These are phyloP conservation scores for Microdochium trichocladiopsis DNA, from an alignment of 2,329 filamentous ascomycete species.

Conservation along the genomic window DNA sequence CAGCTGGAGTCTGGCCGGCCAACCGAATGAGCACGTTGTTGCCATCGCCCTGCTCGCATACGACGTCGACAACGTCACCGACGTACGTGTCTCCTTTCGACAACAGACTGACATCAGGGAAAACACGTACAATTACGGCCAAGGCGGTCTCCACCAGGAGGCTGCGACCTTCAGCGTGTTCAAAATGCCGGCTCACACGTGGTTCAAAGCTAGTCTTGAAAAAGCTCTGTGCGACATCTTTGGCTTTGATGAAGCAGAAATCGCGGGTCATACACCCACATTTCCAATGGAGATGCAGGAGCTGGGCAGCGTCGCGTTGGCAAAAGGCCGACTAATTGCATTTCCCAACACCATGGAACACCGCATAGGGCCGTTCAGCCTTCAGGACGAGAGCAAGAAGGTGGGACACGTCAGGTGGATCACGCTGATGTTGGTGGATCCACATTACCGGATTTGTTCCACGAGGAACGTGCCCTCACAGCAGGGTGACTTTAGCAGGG, in stretches of 20 bases:
- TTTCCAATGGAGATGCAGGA: slow-evolving; percentile 1
- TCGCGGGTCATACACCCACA: not conserved
- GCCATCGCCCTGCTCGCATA: slow-evolving; percentile 19
- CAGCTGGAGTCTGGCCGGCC: slow-evolving; percentile 2
- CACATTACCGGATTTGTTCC: slow-evolving; percentile 9
- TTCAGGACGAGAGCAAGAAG: slow-evolving; percentile 5
- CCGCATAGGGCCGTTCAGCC: slow-evolving; percentile 4
- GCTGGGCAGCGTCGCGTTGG: slow-evolving; percentile 5
- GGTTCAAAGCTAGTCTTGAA: not conserved
- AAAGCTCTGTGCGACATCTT: not conserved
- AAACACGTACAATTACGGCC: not conserved
- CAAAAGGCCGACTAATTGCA: slow-evolving; percentile 3
- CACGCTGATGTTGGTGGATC: slow-evolving; percentile 10
- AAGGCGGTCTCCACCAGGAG: not conserved
- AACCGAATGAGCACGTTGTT: slow-evolving; percentile 14
- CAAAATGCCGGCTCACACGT: not conserved
- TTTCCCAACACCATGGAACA: slow-evolving; percentile 9
- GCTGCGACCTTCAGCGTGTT: not conserved
- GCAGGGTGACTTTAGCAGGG: slow-evolving; percentile 4
- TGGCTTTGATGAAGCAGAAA: not conserved
- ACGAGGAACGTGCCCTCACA: slow-evolving; percentile 11
- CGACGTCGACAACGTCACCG: slow-evolving; percentile 19
- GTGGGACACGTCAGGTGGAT: slow-evolving; percentile 8
- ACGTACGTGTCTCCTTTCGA: slow-evolving; percentile 2
- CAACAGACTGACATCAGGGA: not conserved